Percentiles rank a stretch among this genome's conserved stretches.
These are phyloP conservation scores for Phalaenopsis hybrid DNA, from an alignment of 116 monocot genomes.

Conservation along the genomic window DNA sequence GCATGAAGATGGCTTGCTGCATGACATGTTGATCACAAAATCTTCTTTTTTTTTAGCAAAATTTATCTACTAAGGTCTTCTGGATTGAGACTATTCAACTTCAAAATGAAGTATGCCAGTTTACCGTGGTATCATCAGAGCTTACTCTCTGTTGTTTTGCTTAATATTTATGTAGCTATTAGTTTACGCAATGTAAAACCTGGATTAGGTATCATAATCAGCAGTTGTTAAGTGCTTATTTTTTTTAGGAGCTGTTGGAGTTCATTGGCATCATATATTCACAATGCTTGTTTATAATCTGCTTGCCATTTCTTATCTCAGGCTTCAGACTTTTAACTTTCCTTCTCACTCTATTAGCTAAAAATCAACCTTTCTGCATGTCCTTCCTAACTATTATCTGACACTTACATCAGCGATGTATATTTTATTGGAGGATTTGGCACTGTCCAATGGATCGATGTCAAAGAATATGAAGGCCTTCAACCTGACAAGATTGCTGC, in stretches of 20 bases:
- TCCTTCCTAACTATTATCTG: not conserved
- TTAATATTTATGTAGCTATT: not conserved
- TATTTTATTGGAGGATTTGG: constrained; percentile 99
- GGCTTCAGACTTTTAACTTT: not conserved
- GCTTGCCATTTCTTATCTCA: not conserved
- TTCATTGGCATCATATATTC: not conserved
- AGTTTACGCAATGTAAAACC: not conserved
- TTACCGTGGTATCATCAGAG: not conserved
- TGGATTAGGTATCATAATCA: not conserved
- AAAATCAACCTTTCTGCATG: not conserved
- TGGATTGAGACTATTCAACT: too few relatives aligned
- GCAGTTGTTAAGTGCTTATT: not conserved
- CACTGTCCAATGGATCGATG: constrained; percentile 93
- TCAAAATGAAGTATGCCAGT: not conserved
- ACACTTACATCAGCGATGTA: constrained; percentile 51
- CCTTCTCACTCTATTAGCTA: not conserved
- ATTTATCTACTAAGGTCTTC: not conserved
- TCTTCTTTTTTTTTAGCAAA: not conserved
- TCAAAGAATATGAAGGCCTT: constrained; percentile 67
- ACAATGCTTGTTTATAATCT: not conserved
- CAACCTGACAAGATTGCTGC: constrained; percentile 87
- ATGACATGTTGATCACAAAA: not conserved
- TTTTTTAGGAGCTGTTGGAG: not conserved
- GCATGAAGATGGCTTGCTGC: not conserved
- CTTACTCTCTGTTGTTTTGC: not conserved